phyloP scores from a whole-genome alignment of 1,284 basidiomycete species.

The Fomes fomentarius region DNA sequence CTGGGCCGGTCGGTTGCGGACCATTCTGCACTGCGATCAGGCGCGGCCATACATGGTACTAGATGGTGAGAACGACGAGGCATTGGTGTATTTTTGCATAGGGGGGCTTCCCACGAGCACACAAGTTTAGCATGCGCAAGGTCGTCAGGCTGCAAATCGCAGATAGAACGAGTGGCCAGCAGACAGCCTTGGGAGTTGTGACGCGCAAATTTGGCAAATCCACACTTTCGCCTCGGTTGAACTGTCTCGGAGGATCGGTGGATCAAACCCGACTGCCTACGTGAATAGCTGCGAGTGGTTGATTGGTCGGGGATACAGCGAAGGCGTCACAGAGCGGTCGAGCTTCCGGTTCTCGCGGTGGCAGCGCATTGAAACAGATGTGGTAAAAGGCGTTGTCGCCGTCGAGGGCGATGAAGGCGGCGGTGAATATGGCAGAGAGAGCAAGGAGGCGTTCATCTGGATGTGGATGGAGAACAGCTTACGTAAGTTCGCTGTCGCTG shows the following conservation, averaged over 20 bases:
- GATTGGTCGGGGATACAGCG: constrained; percentile 8
- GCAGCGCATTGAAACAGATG: not conserved
- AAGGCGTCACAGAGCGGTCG: constrained; percentile 3
- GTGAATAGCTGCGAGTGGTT: not conserved
- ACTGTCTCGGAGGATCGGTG: constrained; percentile 8
- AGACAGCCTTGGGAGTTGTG: not conserved
- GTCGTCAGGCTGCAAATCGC: constrained; percentile 18
- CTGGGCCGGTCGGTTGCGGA: constrained; percentile 8
- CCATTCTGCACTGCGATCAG: constrained; percentile 14
- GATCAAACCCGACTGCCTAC: not conserved
- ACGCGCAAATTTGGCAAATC: not conserved
- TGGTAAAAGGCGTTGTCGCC: not conserved
- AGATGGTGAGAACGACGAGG: constrained; percentile 20
- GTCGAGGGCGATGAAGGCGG: not conserved
- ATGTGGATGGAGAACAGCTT: constrained; percentile 8
- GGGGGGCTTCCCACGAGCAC: constrained; percentile 16
- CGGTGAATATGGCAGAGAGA: not conserved
- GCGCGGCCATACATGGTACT: constrained; percentile 17
- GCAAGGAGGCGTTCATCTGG: not conserved
- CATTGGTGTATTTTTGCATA: constrained; percentile 14
- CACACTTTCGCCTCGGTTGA: constrained; percentile 2
- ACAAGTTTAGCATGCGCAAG: constrained; percentile 17
- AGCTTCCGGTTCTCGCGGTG: not conserved
- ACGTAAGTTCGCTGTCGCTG: constrained; percentile 21
- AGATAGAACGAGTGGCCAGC: constrained; percentile 4